Conservation (phyloP, 1,139 yeast species). For the Suhomyces taliae region DNA sequence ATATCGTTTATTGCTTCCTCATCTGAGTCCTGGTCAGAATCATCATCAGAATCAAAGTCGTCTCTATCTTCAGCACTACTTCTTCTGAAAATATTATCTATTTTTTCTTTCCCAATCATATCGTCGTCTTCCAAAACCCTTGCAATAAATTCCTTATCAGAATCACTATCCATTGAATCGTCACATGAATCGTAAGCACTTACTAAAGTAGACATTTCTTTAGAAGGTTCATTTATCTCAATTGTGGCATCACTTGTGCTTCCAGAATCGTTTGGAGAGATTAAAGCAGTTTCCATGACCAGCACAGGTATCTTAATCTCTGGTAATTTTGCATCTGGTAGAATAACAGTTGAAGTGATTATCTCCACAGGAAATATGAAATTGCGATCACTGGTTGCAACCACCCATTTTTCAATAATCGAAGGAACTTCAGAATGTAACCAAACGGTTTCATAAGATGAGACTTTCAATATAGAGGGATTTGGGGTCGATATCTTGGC, state of each 20-base stretch:
- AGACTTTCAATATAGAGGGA: slow-evolving; percentile 20
- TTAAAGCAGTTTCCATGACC: not conserved
- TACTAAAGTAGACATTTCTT: not conserved
- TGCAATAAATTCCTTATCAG: slow-evolving; percentile 2
- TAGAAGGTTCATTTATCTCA: not conserved
- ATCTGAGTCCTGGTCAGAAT: slow-evolving; percentile 16
- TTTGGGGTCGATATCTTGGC: slow-evolving; percentile 18
- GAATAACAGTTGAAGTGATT: slow-evolving; percentile 36
- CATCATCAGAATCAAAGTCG: slow-evolving; percentile 26
- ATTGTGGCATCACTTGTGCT: slow-evolving; percentile 7
- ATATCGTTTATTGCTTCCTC: slow-evolving; percentile 6
- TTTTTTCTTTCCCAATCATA: not conserved
- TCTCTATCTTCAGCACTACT: not conserved
- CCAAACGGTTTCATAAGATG: slow-evolving; percentile 10
- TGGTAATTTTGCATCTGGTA: slow-evolving; percentile 12
- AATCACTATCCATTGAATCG: not conserved
- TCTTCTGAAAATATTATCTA: not conserved
- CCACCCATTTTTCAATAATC: slow-evolving; percentile 48
- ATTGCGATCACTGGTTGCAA: slow-evolving; percentile 37
- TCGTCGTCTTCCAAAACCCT: not conserved
- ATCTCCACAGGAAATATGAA: slow-evolving; percentile 36
- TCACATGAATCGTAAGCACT: not conserved
- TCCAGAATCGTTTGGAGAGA: slow-evolving; percentile 4
- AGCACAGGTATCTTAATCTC: not conserved
- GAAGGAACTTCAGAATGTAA: slow-evolving; percentile 25